Evolutionary conservation across 139 green algal genomes (phyloP).

Genomic region (Trebouxia sp.): DNA sequence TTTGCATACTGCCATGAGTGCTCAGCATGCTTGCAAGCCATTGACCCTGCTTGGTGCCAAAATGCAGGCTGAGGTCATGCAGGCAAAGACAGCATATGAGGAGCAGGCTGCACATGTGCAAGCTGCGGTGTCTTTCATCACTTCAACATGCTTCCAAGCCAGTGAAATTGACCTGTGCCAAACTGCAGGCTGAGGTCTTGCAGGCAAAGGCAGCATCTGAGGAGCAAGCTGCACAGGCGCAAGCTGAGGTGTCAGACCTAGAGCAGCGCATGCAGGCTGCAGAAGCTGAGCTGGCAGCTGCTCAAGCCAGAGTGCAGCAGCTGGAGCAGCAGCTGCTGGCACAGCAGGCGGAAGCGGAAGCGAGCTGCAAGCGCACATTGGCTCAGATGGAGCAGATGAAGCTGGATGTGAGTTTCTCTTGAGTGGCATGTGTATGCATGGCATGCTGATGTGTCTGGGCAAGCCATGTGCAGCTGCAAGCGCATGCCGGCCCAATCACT

Average conservation of each 20-base stretch:
- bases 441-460: no score
- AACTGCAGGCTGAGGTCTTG: neutral
- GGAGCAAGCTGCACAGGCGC: neutral
- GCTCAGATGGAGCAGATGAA: constrained; percentile 8
- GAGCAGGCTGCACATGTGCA: neutral
- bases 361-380: neutral
- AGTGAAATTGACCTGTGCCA: neutral
- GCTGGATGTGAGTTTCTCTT: neutral
- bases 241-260: neutral
- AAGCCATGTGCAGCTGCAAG: no score
- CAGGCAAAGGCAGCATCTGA: neutral
- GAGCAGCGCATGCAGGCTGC: neutral
- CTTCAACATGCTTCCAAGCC: neutral
- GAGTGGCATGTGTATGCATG: no score
- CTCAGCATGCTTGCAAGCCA: no score
- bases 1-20: no score
- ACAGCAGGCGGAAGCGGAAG: neutral
- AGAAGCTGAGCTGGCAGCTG: constrained; percentile 8
- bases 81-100: neutral
- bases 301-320: neutral
- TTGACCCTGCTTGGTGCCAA: no score
- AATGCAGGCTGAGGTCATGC: no score
- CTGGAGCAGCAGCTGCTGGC: constrained; percentile 24
- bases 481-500: no score
- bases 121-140: neutral